These are phyloP conservation scores for Neurospora discreta DNA, from an alignment of 495 filamentous ascomycete species.

Conservation along the genomic window DNA sequence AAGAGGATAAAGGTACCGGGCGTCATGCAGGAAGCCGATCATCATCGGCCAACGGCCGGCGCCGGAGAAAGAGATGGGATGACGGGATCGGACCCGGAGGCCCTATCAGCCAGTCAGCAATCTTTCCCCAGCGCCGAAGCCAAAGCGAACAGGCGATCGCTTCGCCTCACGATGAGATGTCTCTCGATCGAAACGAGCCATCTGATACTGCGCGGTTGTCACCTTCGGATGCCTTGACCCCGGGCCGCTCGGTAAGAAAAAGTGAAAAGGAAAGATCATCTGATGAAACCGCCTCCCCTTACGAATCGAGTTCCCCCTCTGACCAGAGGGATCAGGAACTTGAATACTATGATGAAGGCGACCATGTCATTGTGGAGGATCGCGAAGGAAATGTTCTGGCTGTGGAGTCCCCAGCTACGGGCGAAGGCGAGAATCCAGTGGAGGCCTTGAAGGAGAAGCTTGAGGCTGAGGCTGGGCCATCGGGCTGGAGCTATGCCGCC, in stretches of 20 bases:
- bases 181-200: slow-evolving; percentile 8
- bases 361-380: slow-evolving; percentile 75
- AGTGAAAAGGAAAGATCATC: slow-evolving; percentile 6
- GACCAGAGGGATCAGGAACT: slow-evolving; percentile 31
- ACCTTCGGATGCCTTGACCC: slow-evolving; percentile 12
- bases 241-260: background rate
- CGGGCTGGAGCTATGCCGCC: slow-evolving; percentile 31
- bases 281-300: slow-evolving; percentile 11
- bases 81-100: slow-evolving; percentile 70
- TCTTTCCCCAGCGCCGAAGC: slow-evolving; percentile 55
- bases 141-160: slow-evolving; percentile 22
- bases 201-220: slow-evolving; percentile 14
- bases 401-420: slow-evolving; percentile 15
- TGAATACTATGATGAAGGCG: slow-evolving; percentile 73
- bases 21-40: slow-evolving; percentile 41
- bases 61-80: slow-evolving; percentile 58
- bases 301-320: slow-evolving; percentile 10
- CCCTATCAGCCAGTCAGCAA: slow-evolving; percentile 83
- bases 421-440: background rate
- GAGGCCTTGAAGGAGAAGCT: slow-evolving; percentile 30
- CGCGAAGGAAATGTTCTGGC: slow-evolving; percentile 74
- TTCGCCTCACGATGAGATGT: slow-evolving; percentile 12
- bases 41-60: slow-evolving; percentile 48
- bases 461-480: slow-evolving; percentile 29
- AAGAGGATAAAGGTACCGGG: slow-evolving; percentile 52